A percentile compares a stretch with the other conserved stretches of the same genome.
phyloP scores from a whole-genome alignment of 495 filamentous ascomycete species.

The Penicillium psychrofluorescens region DNA sequence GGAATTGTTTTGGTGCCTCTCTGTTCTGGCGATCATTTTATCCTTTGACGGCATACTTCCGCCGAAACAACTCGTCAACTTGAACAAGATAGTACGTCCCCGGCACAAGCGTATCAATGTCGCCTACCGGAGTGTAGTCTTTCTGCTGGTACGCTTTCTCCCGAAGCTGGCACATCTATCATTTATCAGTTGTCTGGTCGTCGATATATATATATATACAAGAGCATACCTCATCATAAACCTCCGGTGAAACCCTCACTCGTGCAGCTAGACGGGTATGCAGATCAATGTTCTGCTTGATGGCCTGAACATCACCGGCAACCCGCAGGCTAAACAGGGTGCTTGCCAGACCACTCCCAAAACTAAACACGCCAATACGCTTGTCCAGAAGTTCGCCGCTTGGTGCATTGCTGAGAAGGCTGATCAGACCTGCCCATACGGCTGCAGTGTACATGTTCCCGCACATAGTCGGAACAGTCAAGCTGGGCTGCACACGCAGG shows the following conservation, averaged over 20 bases:
- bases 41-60: conserved; percentile 65
- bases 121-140: conserved; percentile 61
- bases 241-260: conserved; percentile 60
- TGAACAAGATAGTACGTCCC: conserved; percentile 72
- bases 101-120: conserved; percentile 52
- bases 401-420: conserved; percentile 60
- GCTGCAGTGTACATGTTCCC: conserved; percentile 99
- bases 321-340: conserved; percentile 74
- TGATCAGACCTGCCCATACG: conserved; percentile 79
- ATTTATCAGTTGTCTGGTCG: background rate
- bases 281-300: conserved; percentile 61
- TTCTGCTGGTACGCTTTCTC: conserved; percentile 80
- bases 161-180: conserved; percentile 73
- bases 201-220: background rate
- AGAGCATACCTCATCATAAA: conserved; percentile 64
- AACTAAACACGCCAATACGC: conserved; percentile 75
- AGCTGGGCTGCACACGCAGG: conserved; percentile 75
- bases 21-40: conserved; percentile 24
- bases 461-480: conserved; percentile 85
- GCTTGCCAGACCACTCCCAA: conserved; percentile 75
- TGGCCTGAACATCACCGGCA: conserved; percentile 54
- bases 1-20: too few relatives aligned
- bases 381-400: conserved; percentile 59
- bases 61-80: conserved; percentile 78
- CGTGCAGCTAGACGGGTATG: conserved; percentile 56